phyloP scores from a whole-genome alignment of 176 grass and related monocot species.

The Pontederia crassipes region DNA sequence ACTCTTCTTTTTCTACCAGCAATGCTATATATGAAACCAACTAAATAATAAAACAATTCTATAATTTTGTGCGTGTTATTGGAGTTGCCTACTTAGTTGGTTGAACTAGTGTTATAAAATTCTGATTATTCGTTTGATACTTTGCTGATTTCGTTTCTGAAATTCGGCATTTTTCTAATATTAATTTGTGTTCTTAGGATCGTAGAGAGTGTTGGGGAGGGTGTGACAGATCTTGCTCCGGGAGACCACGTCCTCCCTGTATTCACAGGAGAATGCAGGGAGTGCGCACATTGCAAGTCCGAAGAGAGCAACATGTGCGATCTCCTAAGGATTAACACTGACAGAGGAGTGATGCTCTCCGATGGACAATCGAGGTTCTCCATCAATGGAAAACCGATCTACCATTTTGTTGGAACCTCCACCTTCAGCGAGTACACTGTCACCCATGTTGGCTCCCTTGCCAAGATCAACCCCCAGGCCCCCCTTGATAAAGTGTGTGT shows the following conservation, averaged over 20 bases:
- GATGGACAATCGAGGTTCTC: neutral
- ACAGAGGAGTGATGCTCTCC: slow-evolving; percentile 4
- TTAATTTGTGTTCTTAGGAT: neutral
- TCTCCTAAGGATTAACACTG: neutral
- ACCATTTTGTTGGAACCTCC: slow-evolving; percentile 2
- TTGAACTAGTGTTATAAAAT: no score
- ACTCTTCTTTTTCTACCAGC: no score
- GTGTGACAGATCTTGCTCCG: neutral
- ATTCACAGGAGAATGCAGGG: neutral
- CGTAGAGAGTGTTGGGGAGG: slow-evolving; percentile 1
- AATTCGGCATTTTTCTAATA: no score
- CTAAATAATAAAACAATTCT: no score
- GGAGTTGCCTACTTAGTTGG: no score
- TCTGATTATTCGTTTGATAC: no score
- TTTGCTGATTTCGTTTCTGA: no score
- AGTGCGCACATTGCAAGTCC: neutral
- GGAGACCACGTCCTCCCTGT: slow-evolving; percentile 3
- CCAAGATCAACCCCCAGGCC: slow-evolving; percentile 79
- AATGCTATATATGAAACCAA: no score
- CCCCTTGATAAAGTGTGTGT: slow-evolving; percentile 84
- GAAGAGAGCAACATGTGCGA: slow-evolving; percentile 7
- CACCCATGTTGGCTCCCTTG: slow-evolving; percentile 62
- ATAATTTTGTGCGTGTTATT: no score
- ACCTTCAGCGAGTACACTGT: slow-evolving; percentile 27
- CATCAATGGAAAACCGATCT: neutral